phyloP scores from a whole-genome alignment of 2,329 filamentous ascomycete species.

The Venturia carpophila region DNA sequence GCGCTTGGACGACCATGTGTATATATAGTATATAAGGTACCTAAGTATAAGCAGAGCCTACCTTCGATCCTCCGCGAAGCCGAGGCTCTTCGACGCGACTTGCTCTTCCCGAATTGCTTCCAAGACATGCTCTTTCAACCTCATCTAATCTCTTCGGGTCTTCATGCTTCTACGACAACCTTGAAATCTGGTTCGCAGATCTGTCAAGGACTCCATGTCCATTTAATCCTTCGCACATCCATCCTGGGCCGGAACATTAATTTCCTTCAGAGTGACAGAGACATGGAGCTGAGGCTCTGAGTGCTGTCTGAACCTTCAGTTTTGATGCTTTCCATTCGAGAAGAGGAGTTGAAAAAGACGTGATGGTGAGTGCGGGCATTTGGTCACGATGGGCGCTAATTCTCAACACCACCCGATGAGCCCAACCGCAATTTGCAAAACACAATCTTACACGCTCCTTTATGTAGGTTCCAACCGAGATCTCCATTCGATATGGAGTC shows the following conservation, averaged over 20 bases:
- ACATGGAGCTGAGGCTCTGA: background rate
- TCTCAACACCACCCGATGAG: too few species aligned
- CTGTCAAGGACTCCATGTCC: background rate
- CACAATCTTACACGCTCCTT: too few species aligned
- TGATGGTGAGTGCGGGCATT: background rate
- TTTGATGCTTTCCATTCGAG: background rate
- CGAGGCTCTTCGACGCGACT: background rate
- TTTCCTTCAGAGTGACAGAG: background rate
- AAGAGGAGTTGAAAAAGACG: background rate
- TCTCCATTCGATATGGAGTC: too few species aligned
- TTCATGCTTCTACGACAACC: background rate
- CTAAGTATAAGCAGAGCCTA: background rate
- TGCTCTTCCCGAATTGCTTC: background rate
- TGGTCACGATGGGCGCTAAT: background rate
- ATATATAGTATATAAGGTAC: too few species aligned
- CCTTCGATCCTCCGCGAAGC: background rate
- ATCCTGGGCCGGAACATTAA: background rate
- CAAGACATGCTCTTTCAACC: background rate
- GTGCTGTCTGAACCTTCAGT: background rate
- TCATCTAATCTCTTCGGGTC: background rate
- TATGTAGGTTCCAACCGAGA: too few species aligned
- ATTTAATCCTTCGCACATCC: background rate
- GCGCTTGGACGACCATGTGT: background rate
- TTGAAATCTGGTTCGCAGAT: slow-evolving; percentile 10
- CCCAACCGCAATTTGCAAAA: too few species aligned